Evolutionary conservation across 495 filamentous ascomycete species (phyloP).

Genomic region (Aspergillus biplanus): DNA sequence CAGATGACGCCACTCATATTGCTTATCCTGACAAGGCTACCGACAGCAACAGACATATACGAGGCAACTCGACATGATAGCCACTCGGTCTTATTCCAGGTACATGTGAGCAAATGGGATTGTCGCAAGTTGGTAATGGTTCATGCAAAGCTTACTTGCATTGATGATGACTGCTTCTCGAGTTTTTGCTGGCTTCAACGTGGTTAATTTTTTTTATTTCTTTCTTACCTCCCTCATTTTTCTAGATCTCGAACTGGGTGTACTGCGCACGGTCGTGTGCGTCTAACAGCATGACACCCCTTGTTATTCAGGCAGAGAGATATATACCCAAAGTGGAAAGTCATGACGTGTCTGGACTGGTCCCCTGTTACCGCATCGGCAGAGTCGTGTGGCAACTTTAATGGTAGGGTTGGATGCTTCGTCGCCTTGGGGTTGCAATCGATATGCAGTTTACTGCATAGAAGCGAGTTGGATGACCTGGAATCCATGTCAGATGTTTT

Average conservation of each 20-base stretch:
- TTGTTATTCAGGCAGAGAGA: not conserved
- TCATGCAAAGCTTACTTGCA: not conserved
- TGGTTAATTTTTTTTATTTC: not conserved
- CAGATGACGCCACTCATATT: no score
- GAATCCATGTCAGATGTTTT: not conserved
- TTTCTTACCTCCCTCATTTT: not conserved
- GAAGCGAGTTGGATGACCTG: not conserved
- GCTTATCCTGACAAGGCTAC: not conserved
- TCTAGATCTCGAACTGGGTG: not conserved
- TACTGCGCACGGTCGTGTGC: not conserved
- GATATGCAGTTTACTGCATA: slow-evolving; percentile 2
- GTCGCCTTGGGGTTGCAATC: slow-evolving; percentile 1
- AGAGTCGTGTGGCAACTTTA: not conserved
- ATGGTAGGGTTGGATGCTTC: not conserved
- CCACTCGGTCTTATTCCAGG: not conserved
- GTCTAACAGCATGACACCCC: not conserved
- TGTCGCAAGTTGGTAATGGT: not conserved
- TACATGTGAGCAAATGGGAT: not conserved
- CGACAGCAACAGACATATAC: not conserved
- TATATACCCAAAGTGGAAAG: not conserved
- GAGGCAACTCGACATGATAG: not conserved
- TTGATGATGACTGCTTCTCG: not conserved
- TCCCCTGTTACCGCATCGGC: not conserved
- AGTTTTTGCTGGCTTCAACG: not conserved
- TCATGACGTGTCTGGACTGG: not conserved